These are phyloP conservation scores for Candida sp. DNA, from an alignment of 1,139 yeast species.

Conservation along the genomic window DNA sequence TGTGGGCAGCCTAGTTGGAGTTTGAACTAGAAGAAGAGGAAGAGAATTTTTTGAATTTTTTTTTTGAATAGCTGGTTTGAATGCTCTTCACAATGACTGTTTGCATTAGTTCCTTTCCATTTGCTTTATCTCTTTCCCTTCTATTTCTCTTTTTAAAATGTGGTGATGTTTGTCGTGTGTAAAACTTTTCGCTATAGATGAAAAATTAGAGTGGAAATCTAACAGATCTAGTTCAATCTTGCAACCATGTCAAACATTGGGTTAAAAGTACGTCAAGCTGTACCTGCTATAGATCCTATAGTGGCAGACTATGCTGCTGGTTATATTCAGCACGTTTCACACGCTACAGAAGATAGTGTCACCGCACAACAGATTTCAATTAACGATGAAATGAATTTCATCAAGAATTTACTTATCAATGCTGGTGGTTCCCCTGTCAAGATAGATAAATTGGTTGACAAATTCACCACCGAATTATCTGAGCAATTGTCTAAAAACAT, in stretches of 20 bases:
- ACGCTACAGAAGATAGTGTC: constrained; percentile 79
- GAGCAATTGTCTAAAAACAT: constrained; percentile 64
- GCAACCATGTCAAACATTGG: constrained; percentile 45
- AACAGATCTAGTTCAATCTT: no score
- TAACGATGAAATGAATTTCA: constrained; percentile 60
- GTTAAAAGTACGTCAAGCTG: constrained; percentile 83
- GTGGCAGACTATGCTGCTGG: constrained; percentile 93
- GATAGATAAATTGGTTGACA: constrained; percentile 45
- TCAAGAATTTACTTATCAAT: constrained; percentile 59
- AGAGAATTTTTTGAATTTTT: no score
- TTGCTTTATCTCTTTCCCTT: no score
- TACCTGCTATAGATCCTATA: constrained; percentile 82
- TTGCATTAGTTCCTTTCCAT: no score
- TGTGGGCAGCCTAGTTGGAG: no score
- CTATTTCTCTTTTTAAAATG: no score
- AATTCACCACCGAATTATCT: constrained; percentile 46
- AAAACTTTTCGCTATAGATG: no score
- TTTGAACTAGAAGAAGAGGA: no score
- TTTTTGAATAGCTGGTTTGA: no score
- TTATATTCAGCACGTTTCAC: constrained; percentile 74
- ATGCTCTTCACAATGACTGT: no score
- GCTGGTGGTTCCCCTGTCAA: constrained; percentile 77
- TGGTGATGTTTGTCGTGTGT: background rate
- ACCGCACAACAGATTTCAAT: constrained; percentile 69
- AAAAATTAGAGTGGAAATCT: no score